Evolutionary conservation across 768 basidiomycete genomes (phyloP).

Genomic region (Mycena vulgaris): DNA sequence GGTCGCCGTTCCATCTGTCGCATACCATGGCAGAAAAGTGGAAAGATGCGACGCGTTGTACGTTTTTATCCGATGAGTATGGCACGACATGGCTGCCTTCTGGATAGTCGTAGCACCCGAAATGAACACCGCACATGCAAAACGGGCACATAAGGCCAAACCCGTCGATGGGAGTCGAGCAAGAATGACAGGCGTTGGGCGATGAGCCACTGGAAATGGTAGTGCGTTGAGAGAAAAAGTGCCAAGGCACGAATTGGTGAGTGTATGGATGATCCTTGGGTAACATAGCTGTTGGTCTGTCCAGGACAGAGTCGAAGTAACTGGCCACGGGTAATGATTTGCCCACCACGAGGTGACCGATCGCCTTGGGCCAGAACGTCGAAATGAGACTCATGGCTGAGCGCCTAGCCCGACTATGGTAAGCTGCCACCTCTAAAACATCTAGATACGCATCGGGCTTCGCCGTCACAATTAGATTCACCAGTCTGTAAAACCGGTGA

Average conservation of each 20-base stretch:
- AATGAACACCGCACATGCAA: constrained; percentile 80
- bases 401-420: constrained; percentile 71
- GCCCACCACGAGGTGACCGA: constrained; percentile 78
- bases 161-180: constrained; percentile 68
- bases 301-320: constrained; percentile 43
- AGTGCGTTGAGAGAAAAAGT: constrained; percentile 52
- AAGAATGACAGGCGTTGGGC: constrained; percentile 69
- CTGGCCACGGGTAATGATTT: constrained; percentile 62
- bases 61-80: constrained; percentile 63
- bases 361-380: constrained; percentile 76
- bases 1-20: constrained; percentile 44
- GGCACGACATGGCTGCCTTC: constrained; percentile 73
- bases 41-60: constrained; percentile 73
- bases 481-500: constrained; percentile 67
- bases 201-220: constrained; percentile 50
- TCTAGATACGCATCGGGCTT: constrained; percentile 83
- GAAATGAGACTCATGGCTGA: constrained; percentile 70
- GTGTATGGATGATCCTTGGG: constrained; percentile 55
- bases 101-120: constrained; percentile 84
- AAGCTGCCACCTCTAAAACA: constrained; percentile 79
- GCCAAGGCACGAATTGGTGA: constrained; percentile 83
- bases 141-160: constrained; percentile 82
- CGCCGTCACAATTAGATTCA: constrained; percentile 65
- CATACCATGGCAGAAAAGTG: constrained; percentile 69
- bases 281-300: constrained; percentile 19